Percentiles rank a stretch among this genome's conserved stretches.
These are phyloP conservation scores for Ascochyta pisi DNA, from an alignment of 2,329 filamentous ascomycete species.

Conservation along the genomic window DNA sequence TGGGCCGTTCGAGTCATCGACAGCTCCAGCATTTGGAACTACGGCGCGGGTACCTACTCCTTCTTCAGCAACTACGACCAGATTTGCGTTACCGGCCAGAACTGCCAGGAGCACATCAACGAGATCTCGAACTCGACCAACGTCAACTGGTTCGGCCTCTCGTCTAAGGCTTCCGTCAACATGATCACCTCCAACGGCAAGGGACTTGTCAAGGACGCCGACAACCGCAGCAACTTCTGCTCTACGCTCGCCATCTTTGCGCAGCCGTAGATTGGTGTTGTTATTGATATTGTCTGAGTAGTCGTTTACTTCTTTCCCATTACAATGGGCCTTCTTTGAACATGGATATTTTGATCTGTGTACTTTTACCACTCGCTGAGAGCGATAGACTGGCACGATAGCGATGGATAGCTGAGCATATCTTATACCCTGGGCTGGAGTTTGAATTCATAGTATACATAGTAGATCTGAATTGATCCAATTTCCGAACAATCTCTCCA, in stretches of 20 bases:
- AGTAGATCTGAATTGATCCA: conserved; percentile 14
- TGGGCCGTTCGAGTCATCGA: conserved; percentile 56
- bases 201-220: conserved; percentile 49
- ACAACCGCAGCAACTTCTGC: conserved; percentile 59
- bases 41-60: conserved; percentile 60
- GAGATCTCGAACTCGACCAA: conserved; percentile 52
- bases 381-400: conserved; percentile 5
- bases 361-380: conserved; percentile 2
- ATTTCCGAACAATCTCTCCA: not conserved
- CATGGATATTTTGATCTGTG: conserved; percentile 2
- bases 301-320: conserved; percentile 31
- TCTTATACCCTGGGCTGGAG: conserved; percentile 20
- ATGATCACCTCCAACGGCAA: conserved; percentile 54
- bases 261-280: conserved; percentile 9
- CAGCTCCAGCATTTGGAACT: conserved; percentile 52
- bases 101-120: conserved; percentile 62
- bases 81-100: conserved; percentile 53
- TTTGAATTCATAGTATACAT: conserved; percentile 9
- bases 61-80: conserved; percentile 67
- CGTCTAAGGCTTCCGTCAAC: conserved; percentile 57
- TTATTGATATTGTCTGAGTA: conserved; percentile 23
- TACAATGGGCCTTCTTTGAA: conserved; percentile 11
- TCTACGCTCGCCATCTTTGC: conserved; percentile 54
- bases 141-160: conserved; percentile 56
- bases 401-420: conserved; percentile 16